Evolutionary conservation across 2,329 filamentous ascomycete genomes (phyloP).

Genomic region (Cladosporium oxysporum): DNA sequence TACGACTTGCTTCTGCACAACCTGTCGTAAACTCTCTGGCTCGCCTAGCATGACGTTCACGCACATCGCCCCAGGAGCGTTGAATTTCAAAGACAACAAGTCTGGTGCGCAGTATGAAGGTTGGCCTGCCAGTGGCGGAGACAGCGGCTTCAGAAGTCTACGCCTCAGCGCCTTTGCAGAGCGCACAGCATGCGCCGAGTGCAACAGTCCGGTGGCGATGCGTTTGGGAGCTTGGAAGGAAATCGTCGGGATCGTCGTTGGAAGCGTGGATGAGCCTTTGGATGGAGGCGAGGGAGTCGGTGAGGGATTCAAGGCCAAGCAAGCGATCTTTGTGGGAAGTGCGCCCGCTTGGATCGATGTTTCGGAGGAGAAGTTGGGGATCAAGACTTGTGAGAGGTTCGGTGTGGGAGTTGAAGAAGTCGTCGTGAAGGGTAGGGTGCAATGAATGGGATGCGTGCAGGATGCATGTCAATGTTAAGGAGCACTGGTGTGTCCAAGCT

Average conservation of each 20-base stretch:
- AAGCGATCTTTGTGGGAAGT: conserved; percentile 4
- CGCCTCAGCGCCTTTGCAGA: conserved; percentile 25
- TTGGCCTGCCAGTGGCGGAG: conserved; percentile 26
- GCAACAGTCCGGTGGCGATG: conserved; percentile 29
- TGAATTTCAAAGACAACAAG: conserved; percentile 28
- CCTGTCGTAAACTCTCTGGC: conserved; percentile 30
- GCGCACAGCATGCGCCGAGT: conserved; percentile 27
- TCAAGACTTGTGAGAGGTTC: neutral
- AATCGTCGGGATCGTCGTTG: neutral
- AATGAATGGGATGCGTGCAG: neutral
- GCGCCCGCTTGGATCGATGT: neutral
- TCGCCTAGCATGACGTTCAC: conserved; percentile 28
- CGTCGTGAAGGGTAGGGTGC: neutral
- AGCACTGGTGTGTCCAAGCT: neutral
- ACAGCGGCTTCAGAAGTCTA: conserved; percentile 14
- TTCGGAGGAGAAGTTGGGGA: neutral
- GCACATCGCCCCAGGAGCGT: conserved; percentile 19
- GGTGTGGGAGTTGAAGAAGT: neutral
- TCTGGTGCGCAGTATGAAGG: conserved; percentile 26
- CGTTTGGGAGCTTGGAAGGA: conserved; percentile 19
- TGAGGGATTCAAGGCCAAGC: neutral
- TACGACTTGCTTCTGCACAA: conserved; percentile 27
- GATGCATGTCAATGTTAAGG: neutral
- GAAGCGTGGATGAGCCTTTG: neutral
- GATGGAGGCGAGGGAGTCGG: neutral